A percentile compares a stretch with the other conserved stretches of the same genome.
phyloP scores from a whole-genome alignment of 148 eudicot species.

The Persicaria tinctoria region DNA sequence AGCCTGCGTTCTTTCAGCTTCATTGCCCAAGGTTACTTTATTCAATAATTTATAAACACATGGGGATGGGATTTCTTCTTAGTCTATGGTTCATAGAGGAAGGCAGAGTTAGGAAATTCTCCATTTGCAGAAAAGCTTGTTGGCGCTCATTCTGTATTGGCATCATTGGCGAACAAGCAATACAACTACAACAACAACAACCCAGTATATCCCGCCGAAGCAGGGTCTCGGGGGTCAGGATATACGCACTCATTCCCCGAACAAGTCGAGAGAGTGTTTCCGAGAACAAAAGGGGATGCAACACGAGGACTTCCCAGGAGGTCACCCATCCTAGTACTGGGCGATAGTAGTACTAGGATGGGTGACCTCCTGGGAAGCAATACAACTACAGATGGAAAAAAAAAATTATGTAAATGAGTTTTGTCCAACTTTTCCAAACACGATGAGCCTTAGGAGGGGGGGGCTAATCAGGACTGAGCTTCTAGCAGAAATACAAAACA shows the following conservation, averaged over 20 bases:
- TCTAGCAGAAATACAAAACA: neutral
- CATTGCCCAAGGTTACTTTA: neutral
- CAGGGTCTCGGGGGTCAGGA: too few relatives aligned
- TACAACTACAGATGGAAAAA: neutral
- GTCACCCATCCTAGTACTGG: too few relatives aligned
- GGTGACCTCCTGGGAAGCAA: neutral
- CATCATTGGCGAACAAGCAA: neutral
- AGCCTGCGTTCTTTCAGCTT: neutral
- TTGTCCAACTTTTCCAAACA: neutral
- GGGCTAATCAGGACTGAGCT: neutral
- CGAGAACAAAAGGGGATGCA: too few relatives aligned
- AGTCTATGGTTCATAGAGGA: neutral
- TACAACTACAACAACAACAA: neutral
- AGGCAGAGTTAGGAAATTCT: neutral
- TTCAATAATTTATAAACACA: neutral
- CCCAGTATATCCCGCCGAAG: too few relatives aligned
- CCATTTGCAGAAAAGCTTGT: neutral
- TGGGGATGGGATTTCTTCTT: neutral
- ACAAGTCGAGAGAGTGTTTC: too few relatives aligned
- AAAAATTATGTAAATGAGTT: neutral
- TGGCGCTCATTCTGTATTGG: neutral
- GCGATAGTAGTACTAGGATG: too few relatives aligned
- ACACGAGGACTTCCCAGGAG: too few relatives aligned
- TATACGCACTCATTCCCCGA: too few relatives aligned
- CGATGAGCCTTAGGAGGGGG: neutral